Conservation (phyloP, 2,329 filamentous ascomycete genomes). For the Sporothrix schenckii region DNA sequence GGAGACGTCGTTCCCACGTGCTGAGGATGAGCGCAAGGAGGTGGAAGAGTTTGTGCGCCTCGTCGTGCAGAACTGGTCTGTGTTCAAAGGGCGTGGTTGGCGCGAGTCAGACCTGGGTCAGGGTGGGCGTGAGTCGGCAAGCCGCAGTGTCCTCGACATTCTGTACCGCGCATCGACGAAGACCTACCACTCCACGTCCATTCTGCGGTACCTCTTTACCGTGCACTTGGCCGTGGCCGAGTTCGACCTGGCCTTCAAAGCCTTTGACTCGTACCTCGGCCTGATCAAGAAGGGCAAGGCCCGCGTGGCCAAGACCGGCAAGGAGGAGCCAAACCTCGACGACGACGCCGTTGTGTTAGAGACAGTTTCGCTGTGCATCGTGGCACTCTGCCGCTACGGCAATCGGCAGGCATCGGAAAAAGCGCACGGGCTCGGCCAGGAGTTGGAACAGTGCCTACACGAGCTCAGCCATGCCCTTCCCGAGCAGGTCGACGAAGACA, state of each 20-base stretch:
- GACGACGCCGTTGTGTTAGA: constrained; percentile 74
- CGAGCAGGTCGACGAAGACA: constrained; percentile 37
- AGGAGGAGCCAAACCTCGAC: constrained; percentile 72
- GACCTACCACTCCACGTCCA: constrained; percentile 91
- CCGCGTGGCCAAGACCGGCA: constrained; percentile 75
- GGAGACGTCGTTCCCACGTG: constrained; percentile 82
- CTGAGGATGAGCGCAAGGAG: constrained; percentile 74
- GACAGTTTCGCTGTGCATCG: constrained; percentile 78
- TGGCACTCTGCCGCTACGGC: constrained; percentile 80
- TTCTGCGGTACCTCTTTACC: constrained; percentile 82
- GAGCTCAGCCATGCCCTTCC: constrained; percentile 51
- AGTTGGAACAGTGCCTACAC: constrained; percentile 75
- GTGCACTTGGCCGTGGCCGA: constrained; percentile 87
- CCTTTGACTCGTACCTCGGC: constrained; percentile 88
- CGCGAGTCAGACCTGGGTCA: constrained; percentile 77
- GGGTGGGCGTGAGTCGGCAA: constrained; percentile 75
- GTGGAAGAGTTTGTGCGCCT: constrained; percentile 81
- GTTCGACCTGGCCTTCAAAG: constrained; percentile 87
- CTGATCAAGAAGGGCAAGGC: constrained; percentile 85
- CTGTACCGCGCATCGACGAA: constrained; percentile 89
- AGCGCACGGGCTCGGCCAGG: constrained; percentile 68
- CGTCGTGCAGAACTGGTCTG: constrained; percentile 81
- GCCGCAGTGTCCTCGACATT: constrained; percentile 78
- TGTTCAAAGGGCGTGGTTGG: constrained; percentile 80
- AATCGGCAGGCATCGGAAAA: constrained; percentile 74